These are phyloP conservation scores for Podosphaera xanthii DNA, from an alignment of 2,329 filamentous ascomycete species.

Conservation along the genomic window DNA sequence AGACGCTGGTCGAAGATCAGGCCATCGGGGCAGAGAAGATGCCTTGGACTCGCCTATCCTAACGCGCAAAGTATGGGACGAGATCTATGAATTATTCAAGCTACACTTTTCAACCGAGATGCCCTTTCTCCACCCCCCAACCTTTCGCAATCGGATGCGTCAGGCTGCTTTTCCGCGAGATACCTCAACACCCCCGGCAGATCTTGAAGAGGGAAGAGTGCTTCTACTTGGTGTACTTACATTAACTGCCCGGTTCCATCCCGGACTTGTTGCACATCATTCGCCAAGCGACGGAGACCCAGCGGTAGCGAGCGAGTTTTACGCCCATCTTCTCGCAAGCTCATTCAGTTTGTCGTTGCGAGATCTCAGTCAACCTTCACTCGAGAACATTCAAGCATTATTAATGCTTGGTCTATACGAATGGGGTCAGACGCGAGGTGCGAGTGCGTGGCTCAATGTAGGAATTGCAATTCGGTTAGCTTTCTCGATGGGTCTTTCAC, in stretches of 20 bases:
- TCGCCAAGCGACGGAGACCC: conserved; percentile 21
- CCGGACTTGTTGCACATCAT: conserved; percentile 30
- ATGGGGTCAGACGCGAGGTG: conserved; percentile 40
- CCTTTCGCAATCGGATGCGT: conserved; percentile 31
- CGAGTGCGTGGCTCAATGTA: conserved; percentile 42
- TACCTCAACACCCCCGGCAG: conserved; percentile 6
- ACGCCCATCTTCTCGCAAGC: conserved; percentile 32
- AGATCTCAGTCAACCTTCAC: conserved; percentile 27
- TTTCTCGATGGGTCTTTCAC: conserved; percentile 36
- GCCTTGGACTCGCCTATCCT: conserved; percentile 37
- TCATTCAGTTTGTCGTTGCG: conserved; percentile 26
- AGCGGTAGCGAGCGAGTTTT: conserved; percentile 37
- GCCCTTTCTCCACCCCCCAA: conserved; percentile 45
- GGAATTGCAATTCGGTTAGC: conserved; percentile 36
- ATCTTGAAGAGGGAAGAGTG: conserved; percentile 25
- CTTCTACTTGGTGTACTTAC: conserved; percentile 44
- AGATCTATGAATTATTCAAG: conserved; percentile 47
- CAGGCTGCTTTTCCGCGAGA: conserved; percentile 19
- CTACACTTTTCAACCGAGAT: conserved; percentile 50
- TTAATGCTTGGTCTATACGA: conserved; percentile 52
- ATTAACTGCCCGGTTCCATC: conserved; percentile 45
- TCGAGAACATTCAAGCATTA: conserved; percentile 42
- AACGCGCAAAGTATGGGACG: conserved; percentile 41
- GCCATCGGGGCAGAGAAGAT: conserved; percentile 27
- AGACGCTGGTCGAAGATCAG: conserved; percentile 16